Evolutionary conservation across 176 grass and related monocot species (phyloP).

Genomic region (Dactylis glomerata): DNA sequence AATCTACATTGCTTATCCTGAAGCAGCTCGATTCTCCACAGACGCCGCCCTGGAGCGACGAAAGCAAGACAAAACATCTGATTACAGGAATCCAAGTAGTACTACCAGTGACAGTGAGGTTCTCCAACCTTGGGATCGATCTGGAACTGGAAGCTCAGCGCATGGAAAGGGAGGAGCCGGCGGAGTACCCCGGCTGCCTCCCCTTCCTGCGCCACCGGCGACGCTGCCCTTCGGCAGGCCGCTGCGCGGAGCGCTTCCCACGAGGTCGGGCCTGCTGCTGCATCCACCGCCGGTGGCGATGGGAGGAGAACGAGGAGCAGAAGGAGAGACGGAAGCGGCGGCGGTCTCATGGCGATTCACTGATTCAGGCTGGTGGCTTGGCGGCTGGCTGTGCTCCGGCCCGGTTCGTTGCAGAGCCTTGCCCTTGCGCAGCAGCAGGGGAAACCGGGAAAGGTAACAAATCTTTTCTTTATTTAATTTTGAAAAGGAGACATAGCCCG

Average conservation of each 20-base stretch:
- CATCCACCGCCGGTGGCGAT: background rate
- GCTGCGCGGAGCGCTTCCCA: conserved; percentile 30
- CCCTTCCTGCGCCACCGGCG: conserved; percentile 54
- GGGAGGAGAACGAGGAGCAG: background rate
- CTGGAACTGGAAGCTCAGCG: conserved; percentile 70
- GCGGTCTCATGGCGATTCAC: conserved; percentile 32
- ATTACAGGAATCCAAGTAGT: background rate
- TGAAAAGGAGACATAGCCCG: no score
- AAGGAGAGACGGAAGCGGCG: background rate
- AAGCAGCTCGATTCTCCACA: conserved; percentile 73
- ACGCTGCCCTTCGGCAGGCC: conserved; percentile 37
- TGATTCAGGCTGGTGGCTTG: background rate
- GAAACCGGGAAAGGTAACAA: no score
- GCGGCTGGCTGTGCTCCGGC: background rate
- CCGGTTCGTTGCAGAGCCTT: background rate
- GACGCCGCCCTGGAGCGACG: conserved; percentile 45
- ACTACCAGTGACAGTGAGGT: background rate
- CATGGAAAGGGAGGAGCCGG: conserved; percentile 63
- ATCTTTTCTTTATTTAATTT: no score
- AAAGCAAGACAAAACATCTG: background rate
- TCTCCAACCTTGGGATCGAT: conserved; percentile 66
- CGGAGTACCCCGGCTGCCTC: conserved; percentile 47
- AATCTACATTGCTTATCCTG: conserved; percentile 54
- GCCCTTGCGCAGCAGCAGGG: background rate
- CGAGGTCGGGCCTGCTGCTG: background rate